phyloP scores from a whole-genome alignment of 1,139 yeast genomes.

The Zygosaccharomyces sapae region DNA sequence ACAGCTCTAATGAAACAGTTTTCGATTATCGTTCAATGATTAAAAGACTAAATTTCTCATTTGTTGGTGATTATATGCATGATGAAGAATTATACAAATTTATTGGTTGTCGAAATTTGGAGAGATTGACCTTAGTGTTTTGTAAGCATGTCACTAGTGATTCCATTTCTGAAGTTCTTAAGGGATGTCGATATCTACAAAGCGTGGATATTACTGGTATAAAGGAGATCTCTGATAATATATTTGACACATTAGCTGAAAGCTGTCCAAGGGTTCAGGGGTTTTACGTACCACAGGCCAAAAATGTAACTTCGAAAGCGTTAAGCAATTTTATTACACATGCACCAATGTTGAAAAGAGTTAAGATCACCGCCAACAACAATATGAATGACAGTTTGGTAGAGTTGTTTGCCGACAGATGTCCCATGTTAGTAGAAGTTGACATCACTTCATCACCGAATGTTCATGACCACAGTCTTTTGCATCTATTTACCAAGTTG shows the following conservation, averaged over 20 bases:
- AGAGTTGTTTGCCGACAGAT: slow-evolving; percentile 57
- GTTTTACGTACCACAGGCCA: slow-evolving; percentile 82
- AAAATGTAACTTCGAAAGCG: slow-evolving; percentile 60
- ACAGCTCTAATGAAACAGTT: slow-evolving; percentile 47
- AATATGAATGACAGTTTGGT: slow-evolving; percentile 67
- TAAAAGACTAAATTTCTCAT: slow-evolving; percentile 74
- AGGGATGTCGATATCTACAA: slow-evolving; percentile 66
- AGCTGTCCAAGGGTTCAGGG: slow-evolving; percentile 82
- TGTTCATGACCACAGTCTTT: slow-evolving; percentile 60
- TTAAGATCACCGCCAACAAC: slow-evolving; percentile 71
- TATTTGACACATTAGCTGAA: slow-evolving; percentile 66
- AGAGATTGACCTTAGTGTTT: slow-evolving; percentile 78
- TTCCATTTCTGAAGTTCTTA: slow-evolving; percentile 59
- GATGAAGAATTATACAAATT: slow-evolving; percentile 57
- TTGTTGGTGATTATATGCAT: slow-evolving; percentile 62
- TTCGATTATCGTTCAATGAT: slow-evolving; percentile 75
- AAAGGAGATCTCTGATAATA: slow-evolving; percentile 60
- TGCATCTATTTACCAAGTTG: slow-evolving; percentile 56
- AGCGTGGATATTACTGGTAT: slow-evolving; percentile 90
- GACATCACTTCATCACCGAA: slow-evolving; percentile 82
- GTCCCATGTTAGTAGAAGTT: slow-evolving; percentile 81
- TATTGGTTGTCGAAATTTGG: slow-evolving; percentile 67
- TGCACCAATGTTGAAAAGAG: slow-evolving; percentile 76
- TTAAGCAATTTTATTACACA: slow-evolving; percentile 54
- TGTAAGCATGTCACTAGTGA: slow-evolving; percentile 62